Percentiles rank a stretch among this genome's conserved stretches.
Conservation (phyloP, 2,329 filamentous ascomycete species). For the Pestalotiopsis sp. region DNA sequence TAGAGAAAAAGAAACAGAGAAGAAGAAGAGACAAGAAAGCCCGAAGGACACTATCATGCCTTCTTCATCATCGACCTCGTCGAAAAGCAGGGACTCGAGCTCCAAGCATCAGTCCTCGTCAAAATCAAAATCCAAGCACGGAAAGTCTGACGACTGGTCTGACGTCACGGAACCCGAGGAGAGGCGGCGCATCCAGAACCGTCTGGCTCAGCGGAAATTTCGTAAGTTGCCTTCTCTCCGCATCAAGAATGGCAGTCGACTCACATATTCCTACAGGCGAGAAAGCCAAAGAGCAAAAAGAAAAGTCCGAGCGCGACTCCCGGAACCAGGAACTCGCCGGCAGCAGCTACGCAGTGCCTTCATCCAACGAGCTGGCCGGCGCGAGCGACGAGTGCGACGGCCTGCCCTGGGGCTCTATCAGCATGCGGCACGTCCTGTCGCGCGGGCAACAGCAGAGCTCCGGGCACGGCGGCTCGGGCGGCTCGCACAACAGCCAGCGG, state of each 20-base stretch:
- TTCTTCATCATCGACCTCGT: conserved; percentile 27
- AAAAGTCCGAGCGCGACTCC: conserved; percentile 64
- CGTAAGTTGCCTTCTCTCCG: conserved; percentile 50
- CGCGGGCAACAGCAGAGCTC: conserved; percentile 47
- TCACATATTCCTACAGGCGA: conserved; percentile 55
- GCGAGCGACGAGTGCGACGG: conserved; percentile 59
- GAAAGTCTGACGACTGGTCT: conserved; percentile 66
- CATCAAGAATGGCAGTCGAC: not conserved
- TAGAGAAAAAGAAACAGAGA: conserved; percentile 12
- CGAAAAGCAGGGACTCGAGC: conserved; percentile 38
- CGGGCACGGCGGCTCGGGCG: conserved; percentile 11
- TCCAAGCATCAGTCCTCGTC: conserved; percentile 37
- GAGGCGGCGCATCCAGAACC: conserved; percentile 75
- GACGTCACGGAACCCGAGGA: conserved; percentile 71
- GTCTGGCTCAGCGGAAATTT: conserved; percentile 76
- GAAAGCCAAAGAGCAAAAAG: conserved; percentile 69
- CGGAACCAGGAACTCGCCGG: conserved; percentile 67
- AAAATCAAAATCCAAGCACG: conserved; percentile 36
- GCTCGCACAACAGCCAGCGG: conserved; percentile 39
- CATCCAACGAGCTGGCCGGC: conserved; percentile 57
- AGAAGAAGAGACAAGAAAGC: not conserved
- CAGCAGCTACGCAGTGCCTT: conserved; percentile 65
- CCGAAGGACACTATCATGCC: conserved; percentile 18
- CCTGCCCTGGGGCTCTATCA: conserved; percentile 73
- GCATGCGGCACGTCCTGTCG: conserved; percentile 56